Evolutionary conservation across 2,329 filamentous ascomycete species (phyloP), one percentile per base, ranked within the genome.

Genomic region (Aureobasidium zeae): DNA sequence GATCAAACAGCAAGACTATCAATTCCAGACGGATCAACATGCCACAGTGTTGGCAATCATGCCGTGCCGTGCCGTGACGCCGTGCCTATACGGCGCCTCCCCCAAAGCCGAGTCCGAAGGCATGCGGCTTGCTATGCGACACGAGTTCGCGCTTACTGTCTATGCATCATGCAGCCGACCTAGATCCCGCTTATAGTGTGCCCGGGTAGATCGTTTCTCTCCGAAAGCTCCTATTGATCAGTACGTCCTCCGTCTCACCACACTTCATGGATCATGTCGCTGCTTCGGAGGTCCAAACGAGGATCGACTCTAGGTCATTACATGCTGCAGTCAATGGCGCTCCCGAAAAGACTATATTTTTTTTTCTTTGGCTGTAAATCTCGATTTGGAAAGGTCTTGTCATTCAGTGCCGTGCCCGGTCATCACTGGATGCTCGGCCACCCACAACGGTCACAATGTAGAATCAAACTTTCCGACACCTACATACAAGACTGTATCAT

Each of bases 81-180:
- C n/a, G n/a, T n/a, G n/a, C n/a, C n/a, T n/a, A n/a, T n/a, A n/a
- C n/a, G n/a, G n/a, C 39, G 39, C 39, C 39, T 43, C 39, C 39
- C 38, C 39, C 30, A 43, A 34, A 19, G 29, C 39, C 39, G 39
- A 26, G 37, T 43, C 39, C 39, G 39, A 43, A 32, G 15, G 39
- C 30, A 34, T 43, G 38, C 30, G 22, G 21, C 39, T 30, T 34
- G 10, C 28, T 26, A 17, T 39, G n/a, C n/a, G n/a, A 43, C 21
- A 28, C 16, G 29, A 43, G 39, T 26, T 33, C 39, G 22, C 28
- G 39, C 39, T 41, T 32, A 32, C 30, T 20, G n/a, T n/a, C n/a
- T n/a, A 12, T 28, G 16, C 30, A 34, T 20, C 38, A 43, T 19
- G 38, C 30, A 11, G 15, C 33, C 33, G 26, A n/a, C 39, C 30